Evolutionary conservation across 352 stramenopile genomes (phyloP), one percentile per base, ranked within the genome.

Genomic region (Globisporangium mamillatum): DNA sequence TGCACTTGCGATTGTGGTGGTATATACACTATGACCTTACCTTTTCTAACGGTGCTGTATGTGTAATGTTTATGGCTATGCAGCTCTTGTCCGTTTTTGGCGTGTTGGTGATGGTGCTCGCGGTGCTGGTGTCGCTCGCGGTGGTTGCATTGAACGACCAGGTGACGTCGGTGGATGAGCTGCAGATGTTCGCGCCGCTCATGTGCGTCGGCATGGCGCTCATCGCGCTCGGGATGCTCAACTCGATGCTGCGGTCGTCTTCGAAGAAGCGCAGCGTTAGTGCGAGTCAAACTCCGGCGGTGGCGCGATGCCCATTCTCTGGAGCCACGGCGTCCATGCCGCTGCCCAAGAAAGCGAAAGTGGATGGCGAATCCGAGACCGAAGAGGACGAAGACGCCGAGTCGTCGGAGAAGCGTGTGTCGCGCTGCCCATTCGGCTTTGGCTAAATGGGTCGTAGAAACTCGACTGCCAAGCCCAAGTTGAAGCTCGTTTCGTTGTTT

Each of bases 151-250:
- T 84, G 22, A 76, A 79, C 36, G 80, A 86, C 25, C 60, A 79
- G 8, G 36, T 90, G 6, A 57, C 70, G 27, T 90, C 80, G 22
- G 72, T 84, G 36, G 75, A 78, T 9, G 76, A 92, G 29, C 69
- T 91, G 62, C 78, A 82, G 44, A 80, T 92, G 74, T 90, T 93
- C 64, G 77, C 75, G 55, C 77, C 86, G 65, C 77, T 89, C 48
- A 81, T 92, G 71, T 74, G 89, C 58, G 76, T 87, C 14, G 81
- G 78, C 34, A 80, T 82, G 65, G 75, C 80, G 54, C 72, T 93
- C 27, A 77, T 92, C 59, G 24, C 36, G 81, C 77, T 82, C 52
- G 79, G 79, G 27, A 61, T 76, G 50, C 18, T 86, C 53, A 81
- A 75, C 66, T 78, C 71, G 10, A 83, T 87, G 77, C 52, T 87